Conservation (phyloP, 1,284 basidiomycete species). For the Puccinia horiana region DNA sequence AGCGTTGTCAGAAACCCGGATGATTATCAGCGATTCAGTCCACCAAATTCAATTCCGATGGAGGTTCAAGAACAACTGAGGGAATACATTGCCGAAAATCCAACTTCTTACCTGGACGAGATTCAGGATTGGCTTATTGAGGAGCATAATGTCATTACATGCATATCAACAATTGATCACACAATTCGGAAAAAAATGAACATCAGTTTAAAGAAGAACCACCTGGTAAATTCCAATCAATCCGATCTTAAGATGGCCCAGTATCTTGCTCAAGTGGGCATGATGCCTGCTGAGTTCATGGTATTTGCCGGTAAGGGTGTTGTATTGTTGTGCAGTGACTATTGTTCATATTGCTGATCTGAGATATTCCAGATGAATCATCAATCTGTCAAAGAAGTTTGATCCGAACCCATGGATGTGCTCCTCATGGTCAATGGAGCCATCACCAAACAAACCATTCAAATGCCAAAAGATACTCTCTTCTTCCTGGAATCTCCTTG, state of each 20-base stretch:
- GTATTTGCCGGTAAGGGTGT: neutral
- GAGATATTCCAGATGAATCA: neutral
- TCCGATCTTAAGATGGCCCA: neutral
- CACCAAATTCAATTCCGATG: neutral
- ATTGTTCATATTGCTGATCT: neutral
- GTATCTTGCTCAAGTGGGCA: neutral
- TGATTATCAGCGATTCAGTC: neutral
- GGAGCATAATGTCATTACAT: neutral
- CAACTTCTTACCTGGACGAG: neutral
- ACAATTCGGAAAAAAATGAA: neutral
- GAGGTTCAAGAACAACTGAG: neutral
- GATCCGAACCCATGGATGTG: neutral
- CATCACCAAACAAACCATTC: neutral
- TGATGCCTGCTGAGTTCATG: conserved; percentile 4
- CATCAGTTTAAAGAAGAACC: neutral
- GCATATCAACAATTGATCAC: neutral
- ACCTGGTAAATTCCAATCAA: neutral
- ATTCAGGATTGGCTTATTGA: neutral
- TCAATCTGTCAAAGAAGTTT: neutral
- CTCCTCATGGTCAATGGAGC: neutral
- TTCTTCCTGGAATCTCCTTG: neutral
- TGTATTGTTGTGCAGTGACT: neutral
- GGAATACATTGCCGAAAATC: neutral
- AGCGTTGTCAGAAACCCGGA: neutral
- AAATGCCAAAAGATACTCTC: neutral